Percentiles rank a stretch among this genome's conserved stretches.
These are phyloP conservation scores for Osmanthus fragrans DNA, from an alignment of 257 asterid species.

Conservation along the genomic window DNA sequence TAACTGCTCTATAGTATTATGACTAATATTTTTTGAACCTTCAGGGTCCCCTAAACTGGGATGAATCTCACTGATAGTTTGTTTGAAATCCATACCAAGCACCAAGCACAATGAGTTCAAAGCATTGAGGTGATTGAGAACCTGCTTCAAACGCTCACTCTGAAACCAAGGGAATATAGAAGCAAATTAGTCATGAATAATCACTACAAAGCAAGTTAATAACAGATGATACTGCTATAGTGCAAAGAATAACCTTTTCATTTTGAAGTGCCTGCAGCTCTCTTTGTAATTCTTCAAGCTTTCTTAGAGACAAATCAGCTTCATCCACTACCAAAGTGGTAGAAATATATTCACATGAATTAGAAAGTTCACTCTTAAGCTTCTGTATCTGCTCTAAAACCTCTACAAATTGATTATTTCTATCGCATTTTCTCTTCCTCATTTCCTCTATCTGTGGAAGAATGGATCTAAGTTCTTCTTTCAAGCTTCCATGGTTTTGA, in stretches of 20 bases:
- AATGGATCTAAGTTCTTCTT: constrained; percentile 74
- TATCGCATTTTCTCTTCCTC: constrained; percentile 75
- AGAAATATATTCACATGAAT: constrained; percentile 36
- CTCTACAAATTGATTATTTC: constrained; percentile 71
- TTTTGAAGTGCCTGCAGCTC: constrained; percentile 78
- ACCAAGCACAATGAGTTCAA: constrained; percentile 78
- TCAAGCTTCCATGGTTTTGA: constrained; percentile 73
- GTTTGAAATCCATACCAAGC: constrained; percentile 87
- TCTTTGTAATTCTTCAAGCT: constrained; percentile 74
- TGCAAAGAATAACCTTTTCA: constrained; percentile 64
- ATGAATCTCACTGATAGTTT: constrained; percentile 71
- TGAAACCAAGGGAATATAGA: constrained; percentile 42
- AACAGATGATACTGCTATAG: constrained; percentile 14
- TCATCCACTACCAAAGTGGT: constrained; percentile 53
- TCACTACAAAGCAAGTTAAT: not conserved
- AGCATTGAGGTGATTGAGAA: constrained; percentile 62
- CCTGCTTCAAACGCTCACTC: constrained; percentile 87
- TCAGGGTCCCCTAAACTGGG: constrained; percentile 82
- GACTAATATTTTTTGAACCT: constrained; percentile 63
- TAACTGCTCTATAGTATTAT: constrained; percentile 65
- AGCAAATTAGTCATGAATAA: constrained; percentile 16
- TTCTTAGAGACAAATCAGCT: constrained; percentile 76
- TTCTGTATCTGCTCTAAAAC: constrained; percentile 63
- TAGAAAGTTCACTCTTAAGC: constrained; percentile 63
- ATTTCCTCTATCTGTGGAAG: constrained; percentile 90